phyloP scores from a whole-genome alignment of 306 rosid species.

The Rosa persica region DNA sequence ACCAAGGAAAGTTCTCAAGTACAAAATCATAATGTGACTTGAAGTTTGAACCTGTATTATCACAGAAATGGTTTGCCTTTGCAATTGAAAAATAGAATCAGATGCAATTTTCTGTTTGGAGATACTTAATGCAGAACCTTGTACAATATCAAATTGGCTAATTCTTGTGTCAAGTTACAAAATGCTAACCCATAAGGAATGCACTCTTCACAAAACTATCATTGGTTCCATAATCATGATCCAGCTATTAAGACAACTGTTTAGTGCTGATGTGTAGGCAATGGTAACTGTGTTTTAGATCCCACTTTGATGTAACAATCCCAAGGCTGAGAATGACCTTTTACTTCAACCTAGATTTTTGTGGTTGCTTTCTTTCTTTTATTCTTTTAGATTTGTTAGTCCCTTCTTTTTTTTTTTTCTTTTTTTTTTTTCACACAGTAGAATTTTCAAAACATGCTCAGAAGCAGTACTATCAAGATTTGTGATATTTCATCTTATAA shows the following conservation, averaged over 20 bases:
- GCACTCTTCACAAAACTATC: background rate
- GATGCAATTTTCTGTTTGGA: background rate
- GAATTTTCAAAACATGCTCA: background rate
- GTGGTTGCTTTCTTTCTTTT: background rate
- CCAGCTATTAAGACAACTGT: background rate
- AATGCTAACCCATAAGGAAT: background rate
- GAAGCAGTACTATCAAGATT: background rate
- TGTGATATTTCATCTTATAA: background rate
- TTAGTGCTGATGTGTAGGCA: background rate
- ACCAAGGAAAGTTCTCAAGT: background rate
- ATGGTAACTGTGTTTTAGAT: background rate
- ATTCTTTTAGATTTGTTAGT: background rate
- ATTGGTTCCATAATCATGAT: conserved; percentile 1
- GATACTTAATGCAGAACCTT: background rate
- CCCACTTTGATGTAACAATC: background rate
- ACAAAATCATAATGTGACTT: background rate
- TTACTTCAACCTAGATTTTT: background rate
- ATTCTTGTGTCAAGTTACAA: background rate
- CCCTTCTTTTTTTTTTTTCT: no score
- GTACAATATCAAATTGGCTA: background rate
- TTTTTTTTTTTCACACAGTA: background rate
- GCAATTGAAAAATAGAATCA: background rate
- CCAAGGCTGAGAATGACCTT: background rate
- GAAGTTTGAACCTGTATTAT: background rate
- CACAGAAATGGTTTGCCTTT: background rate